Conservation (phyloP, 2,329 filamentous ascomycete species). For the Botrytis squamosa region DNA sequence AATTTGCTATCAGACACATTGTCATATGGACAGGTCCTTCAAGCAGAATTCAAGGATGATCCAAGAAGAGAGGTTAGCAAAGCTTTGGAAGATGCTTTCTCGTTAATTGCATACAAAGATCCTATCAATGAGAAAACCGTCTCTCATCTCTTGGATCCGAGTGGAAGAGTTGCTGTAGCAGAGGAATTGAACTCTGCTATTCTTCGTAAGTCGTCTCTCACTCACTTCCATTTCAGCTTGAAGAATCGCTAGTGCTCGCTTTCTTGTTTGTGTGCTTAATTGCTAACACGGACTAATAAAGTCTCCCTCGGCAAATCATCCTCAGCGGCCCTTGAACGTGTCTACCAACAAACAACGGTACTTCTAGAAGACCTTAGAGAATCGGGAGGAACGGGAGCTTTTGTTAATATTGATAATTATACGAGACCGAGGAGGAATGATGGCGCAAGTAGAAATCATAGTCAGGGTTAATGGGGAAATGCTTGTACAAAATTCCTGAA, state of each 20-base stretch:
- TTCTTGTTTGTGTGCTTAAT: background rate
- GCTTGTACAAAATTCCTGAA: background rate
- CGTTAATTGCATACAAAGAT: constrained; percentile 82
- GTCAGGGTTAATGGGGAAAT: background rate
- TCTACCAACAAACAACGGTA: constrained; percentile 83
- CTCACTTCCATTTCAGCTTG: background rate
- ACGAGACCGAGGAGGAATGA: background rate
- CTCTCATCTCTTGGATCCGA: constrained; percentile 72
- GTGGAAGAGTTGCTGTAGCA: constrained; percentile 73
- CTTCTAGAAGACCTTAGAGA: constrained; percentile 79
- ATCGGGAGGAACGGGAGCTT: constrained; percentile 77
- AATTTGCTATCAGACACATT: constrained; percentile 68
- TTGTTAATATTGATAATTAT: constrained; percentile 65
- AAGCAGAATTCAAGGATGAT: constrained; percentile 73
- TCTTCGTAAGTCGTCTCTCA: constrained; percentile 49
- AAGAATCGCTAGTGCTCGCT: background rate
- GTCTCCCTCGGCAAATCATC: constrained; percentile 89
- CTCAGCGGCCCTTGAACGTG: constrained; percentile 76
- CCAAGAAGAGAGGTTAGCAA: constrained; percentile 67
- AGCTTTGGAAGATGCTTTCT: constrained; percentile 80
- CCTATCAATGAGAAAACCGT: constrained; percentile 72
- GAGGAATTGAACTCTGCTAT: constrained; percentile 95
- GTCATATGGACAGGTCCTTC: constrained; percentile 74
- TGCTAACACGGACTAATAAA: constrained; percentile 44
- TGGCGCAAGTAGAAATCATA: background rate